Conservation (phyloP, 208 protist species). For the Acanthamoeba healyi region DNA sequence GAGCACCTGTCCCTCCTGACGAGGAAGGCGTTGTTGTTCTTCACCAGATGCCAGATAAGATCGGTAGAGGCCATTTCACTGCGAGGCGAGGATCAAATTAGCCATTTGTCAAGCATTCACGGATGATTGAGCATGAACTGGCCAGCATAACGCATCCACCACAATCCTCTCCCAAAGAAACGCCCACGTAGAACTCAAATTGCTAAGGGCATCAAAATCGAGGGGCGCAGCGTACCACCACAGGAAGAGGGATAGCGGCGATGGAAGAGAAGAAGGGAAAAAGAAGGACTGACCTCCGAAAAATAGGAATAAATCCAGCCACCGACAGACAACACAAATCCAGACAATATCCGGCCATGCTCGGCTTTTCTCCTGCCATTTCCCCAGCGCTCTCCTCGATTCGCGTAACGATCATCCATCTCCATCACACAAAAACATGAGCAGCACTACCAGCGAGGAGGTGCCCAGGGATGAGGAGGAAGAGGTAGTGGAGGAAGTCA, state of each 20-base stretch:
- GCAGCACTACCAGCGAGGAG: neutral
- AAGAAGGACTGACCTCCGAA: slow-evolving; percentile 29
- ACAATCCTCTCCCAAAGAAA: too few relatives aligned
- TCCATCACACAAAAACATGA: neutral
- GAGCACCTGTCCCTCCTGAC: slow-evolving; percentile 18
- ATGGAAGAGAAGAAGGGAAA: slow-evolving; percentile 38
- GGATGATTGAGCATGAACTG: too few relatives aligned
- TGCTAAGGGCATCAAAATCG: too few relatives aligned
- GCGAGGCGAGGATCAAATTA: neutral
- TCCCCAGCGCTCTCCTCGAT: neutral
- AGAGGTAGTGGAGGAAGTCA: neutral
- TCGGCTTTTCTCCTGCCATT: neutral
- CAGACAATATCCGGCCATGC: neutral
- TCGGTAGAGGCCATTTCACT: slow-evolving; percentile 74
- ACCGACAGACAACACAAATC: neutral
- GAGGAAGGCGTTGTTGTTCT: slow-evolving; percentile 76
- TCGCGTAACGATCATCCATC: too few relatives aligned
- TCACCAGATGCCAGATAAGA: slow-evolving; percentile 77
- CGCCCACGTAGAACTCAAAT: too few relatives aligned
- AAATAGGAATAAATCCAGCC: slow-evolving; percentile 4
- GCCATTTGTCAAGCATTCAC: neutral
- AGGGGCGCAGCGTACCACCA: neutral
- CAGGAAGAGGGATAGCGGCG: neutral
- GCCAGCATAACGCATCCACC: too few relatives aligned
- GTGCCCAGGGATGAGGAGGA: neutral